Evolutionary conservation across 2,329 filamentous ascomycete species (phyloP).

Genomic region (Xylariaceae sp.): DNA sequence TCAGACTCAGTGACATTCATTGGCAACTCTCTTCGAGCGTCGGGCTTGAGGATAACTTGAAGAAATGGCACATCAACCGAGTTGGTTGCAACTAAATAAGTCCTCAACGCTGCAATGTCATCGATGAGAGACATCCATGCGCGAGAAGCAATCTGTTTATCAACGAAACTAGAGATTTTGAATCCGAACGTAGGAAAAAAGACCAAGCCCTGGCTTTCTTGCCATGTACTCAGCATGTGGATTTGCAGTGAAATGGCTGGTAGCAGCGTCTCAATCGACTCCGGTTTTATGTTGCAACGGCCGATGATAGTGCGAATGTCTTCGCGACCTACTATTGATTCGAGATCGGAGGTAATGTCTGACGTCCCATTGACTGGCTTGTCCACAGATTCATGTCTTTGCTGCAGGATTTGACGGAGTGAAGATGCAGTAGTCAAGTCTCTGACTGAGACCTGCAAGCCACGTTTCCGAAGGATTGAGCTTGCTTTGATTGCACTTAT

Average conservation of each 20-base stretch:
- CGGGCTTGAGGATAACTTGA: slow-evolving; percentile 56
- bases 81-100: slow-evolving; percentile 57
- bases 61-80: slow-evolving; percentile 51
- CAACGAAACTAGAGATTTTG: slow-evolving; percentile 41
- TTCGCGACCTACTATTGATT: slow-evolving; percentile 36
- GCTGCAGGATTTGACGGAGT: slow-evolving; percentile 58
- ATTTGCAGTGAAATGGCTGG: slow-evolving; percentile 75
- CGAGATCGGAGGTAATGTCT: neutral
- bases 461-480: slow-evolving; percentile 63
- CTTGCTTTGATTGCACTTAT: slow-evolving; percentile 87
- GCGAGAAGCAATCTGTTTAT: slow-evolving; percentile 41
- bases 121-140: slow-evolving; percentile 62
- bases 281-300: slow-evolving; percentile 37
- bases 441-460: slow-evolving; percentile 63
- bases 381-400: slow-evolving; percentile 14
- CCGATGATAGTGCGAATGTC: slow-evolving; percentile 39
- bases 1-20: slow-evolving; percentile 8
- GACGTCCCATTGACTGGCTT: neutral
- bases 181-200: slow-evolving; percentile 77
- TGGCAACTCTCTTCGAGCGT: slow-evolving; percentile 32
- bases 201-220: slow-evolving; percentile 60
- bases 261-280: slow-evolving; percentile 55
- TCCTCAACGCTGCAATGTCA: slow-evolving; percentile 65
- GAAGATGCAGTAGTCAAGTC: slow-evolving; percentile 67
- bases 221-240: slow-evolving; percentile 78